A percentile compares a stretch with the other conserved stretches of the same genome.
phyloP scores from a whole-genome alignment of 2,329 filamentous ascomycete species.

The Pseudogymnoascus sp. region DNA sequence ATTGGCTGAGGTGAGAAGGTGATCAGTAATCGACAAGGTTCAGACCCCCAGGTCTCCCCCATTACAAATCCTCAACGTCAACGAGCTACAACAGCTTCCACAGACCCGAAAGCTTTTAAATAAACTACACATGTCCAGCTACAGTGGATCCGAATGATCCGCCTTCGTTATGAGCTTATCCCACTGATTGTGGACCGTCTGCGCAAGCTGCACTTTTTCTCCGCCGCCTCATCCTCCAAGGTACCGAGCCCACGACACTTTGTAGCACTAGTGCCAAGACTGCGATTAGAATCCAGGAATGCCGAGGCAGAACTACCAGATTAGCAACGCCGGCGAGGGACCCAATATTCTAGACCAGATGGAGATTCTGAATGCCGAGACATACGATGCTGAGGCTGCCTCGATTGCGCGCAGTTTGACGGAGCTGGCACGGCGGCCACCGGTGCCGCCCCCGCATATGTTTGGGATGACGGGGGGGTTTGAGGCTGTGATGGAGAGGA shows the following conservation, averaged over 20 bases:
- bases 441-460: slow-evolving; percentile 18
- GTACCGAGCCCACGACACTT: neutral
- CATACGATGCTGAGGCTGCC: slow-evolving; percentile 34
- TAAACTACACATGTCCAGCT: neutral
- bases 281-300: neutral
- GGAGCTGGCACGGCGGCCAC: slow-evolving; percentile 9
- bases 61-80: slow-evolving; percentile 3
- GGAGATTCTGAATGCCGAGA: slow-evolving; percentile 36
- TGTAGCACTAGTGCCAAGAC: neutral
- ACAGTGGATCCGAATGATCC: slow-evolving; percentile 1
- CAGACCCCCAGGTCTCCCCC: neutral
- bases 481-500: neutral
- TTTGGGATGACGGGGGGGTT: slow-evolving; percentile 19
- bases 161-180: neutral
- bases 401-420: slow-evolving; percentile 15
- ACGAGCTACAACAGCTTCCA: neutral
- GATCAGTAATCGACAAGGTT: slow-evolving; percentile 3
- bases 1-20: neutral
- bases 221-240: neutral
- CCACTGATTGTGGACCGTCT: neutral
- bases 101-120: neutral
- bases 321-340: neutral
- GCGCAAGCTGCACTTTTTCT: neutral
- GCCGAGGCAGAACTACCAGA: neutral
- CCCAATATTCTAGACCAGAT: neutral